phyloP scores from a whole-genome alignment of 2,329 filamentous ascomycete genomes.

The Alternaria longipes region DNA sequence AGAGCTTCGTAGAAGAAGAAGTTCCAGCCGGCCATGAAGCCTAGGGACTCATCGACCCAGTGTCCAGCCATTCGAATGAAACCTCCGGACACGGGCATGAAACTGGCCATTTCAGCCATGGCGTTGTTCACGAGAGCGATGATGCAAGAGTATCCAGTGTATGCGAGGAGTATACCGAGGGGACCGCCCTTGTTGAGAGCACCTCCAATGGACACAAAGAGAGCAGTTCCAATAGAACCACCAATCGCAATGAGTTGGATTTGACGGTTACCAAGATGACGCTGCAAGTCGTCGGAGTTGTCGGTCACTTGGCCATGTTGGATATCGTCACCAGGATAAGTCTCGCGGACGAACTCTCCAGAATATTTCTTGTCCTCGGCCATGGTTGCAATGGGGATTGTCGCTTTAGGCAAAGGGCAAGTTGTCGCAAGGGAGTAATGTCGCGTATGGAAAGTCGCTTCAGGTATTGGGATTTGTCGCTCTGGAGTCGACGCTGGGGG shows the following conservation, averaged over 20 bases:
- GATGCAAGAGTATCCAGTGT: conserved; percentile 63
- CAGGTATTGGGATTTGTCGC: conserved; percentile 24
- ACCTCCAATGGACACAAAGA: conserved; percentile 70
- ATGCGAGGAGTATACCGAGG: conserved; percentile 66
- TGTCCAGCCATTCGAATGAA: conserved; percentile 72
- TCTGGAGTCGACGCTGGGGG: conserved; percentile 22
- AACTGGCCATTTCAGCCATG: conserved; percentile 70
- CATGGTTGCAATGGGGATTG: conserved; percentile 39
- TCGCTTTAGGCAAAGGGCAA: conserved; percentile 21
- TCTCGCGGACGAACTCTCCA: conserved; percentile 40
- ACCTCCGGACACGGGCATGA: conserved; percentile 69
- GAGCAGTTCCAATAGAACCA: conserved; percentile 55
- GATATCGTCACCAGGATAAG: conserved; percentile 35
- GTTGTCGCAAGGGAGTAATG: conserved; percentile 22
- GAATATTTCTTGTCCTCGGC: conserved; percentile 45
- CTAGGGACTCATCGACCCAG: conserved; percentile 72
- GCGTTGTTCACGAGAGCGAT: conserved; percentile 71
- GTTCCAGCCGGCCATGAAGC: conserved; percentile 65
- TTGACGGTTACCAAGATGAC: conserved; percentile 52
- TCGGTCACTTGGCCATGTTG: conserved; percentile 43
- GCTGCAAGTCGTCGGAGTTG: conserved; percentile 51
- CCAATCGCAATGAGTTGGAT: conserved; percentile 55
- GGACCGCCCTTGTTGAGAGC: conserved; percentile 63
- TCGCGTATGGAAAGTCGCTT: conserved; percentile 27
- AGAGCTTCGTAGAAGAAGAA: conserved; percentile 63